phyloP scores from a whole-genome alignment of 1,284 basidiomycete genomes.

The Puccinia horiana region DNA sequence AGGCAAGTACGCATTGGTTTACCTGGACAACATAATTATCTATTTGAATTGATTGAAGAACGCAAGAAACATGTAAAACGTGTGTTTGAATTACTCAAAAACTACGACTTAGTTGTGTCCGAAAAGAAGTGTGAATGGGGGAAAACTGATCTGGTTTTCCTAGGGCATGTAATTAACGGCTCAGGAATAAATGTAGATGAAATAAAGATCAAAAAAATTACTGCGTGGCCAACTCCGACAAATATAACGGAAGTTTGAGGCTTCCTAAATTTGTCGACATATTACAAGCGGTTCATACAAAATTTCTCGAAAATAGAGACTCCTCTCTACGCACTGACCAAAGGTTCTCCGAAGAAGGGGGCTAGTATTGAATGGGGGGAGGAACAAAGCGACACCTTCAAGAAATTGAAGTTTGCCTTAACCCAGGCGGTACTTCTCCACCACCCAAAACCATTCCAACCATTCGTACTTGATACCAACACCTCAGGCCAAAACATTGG shows the following conservation, averaged over 20 bases:
- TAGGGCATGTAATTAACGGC: not conserved
- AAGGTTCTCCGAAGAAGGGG: slow-evolving; percentile 3
- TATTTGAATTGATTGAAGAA: not conserved
- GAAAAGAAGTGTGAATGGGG: slow-evolving; percentile 16
- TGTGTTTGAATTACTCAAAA: not conserved
- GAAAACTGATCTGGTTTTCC: not conserved
- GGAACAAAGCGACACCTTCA: not conserved
- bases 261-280: slow-evolving; percentile 23
- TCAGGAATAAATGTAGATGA: not conserved
- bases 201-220: not conserved
- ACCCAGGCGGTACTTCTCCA: not conserved
- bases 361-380: slow-evolving; percentile 10
- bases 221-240: not conserved
- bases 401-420: not conserved
- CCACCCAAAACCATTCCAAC: slow-evolving; percentile 13
- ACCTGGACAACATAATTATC: slow-evolving; percentile 14
- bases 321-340: not conserved
- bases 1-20: not conserved
- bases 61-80: not conserved
- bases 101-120: not conserved
- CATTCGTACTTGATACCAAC: not conserved
- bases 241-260: slow-evolving; percentile 29
- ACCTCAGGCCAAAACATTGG: slow-evolving; percentile 23
- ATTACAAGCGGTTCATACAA: slow-evolving; percentile 35
- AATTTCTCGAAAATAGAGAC: slow-evolving; percentile 19